Evolutionary conservation across 371 early-diverging fungal species (phyloP), one percentile per base, ranked within the genome.

Genomic region (Mucor velutinosus): DNA sequence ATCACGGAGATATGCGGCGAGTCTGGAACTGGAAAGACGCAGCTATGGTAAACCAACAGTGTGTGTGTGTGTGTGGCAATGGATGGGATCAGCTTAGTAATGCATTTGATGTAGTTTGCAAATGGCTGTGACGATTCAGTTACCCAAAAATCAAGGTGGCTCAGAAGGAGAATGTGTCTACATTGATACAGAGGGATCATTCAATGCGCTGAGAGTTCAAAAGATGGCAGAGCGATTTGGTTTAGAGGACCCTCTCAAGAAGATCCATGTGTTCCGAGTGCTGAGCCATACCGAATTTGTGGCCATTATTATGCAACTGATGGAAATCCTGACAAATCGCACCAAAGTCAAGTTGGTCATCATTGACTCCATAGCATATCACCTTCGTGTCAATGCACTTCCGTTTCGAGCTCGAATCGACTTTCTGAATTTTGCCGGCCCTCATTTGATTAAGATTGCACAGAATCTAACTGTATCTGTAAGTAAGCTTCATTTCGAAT

Each of bases 181-280:
- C 71, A 87, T 92, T 60, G 90, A 92, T 63, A 90, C 92, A 4
- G 90, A 92, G 71, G 90, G 90, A 3, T 81, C 87, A 55, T 86
- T 88, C 56, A 65, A 78, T 15, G 43, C 74, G 12, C 68, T 77
- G 10, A 74, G 89, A 10, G 55, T 83, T 10, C 63, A 60, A 1
- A 76, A 81, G 53, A 84, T 90, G 55, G 80, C 81, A 0, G 55
- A 29, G 27, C 10, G 69, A 60, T 27, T 65, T 69, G 8, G 15
- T 30, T 39, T 47, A 21, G 60, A 69, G 53, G 21, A 25, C 3
- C 49, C 76, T 27, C 62, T 89, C 4, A 69, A 74, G n/a, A 75
- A 72, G 7, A 84, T 90, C 25, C 85, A 87, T 73, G 55, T 76
- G 8, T 87, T 83, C 63, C 78, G 87, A 35, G 71, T 85, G 10